These are phyloP conservation scores for Carallia brachiata DNA, from an alignment of 345 rosid genomes.

Conservation along the genomic window DNA sequence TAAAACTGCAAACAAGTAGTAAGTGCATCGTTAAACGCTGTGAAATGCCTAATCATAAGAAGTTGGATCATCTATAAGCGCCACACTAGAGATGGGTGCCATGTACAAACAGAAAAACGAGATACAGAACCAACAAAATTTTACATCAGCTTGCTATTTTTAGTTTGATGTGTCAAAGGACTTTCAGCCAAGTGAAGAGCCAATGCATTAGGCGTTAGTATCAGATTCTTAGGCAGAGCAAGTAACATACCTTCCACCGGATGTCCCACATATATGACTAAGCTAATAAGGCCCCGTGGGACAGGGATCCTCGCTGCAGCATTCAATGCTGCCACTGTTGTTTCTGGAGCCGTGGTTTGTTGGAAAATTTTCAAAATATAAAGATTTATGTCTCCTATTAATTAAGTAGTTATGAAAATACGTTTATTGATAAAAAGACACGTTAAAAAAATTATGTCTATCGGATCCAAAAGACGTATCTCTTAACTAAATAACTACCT, in stretches of 20 bases:
- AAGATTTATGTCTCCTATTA: too few relatives aligned
- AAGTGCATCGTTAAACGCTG: neutral
- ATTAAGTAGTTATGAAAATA: too few relatives aligned
- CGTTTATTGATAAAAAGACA: too few relatives aligned
- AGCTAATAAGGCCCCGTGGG: slow-evolving; percentile 76
- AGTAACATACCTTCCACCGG: slow-evolving; percentile 70
- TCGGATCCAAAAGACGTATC: too few relatives aligned
- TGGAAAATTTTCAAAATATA: too few relatives aligned
- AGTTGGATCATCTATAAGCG: neutral
- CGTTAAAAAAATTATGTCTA: too few relatives aligned
- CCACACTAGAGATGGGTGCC: too few relatives aligned
- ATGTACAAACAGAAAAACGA: neutral
- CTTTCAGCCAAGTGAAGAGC: neutral
- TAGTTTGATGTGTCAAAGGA: neutral
- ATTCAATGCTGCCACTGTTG: slow-evolving; percentile 63
- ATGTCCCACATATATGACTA: slow-evolving; percentile 81
- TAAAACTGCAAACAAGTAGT: neutral
- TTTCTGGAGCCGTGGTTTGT: slow-evolving; percentile 40
- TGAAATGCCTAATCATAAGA: neutral
- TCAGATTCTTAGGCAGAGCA: neutral
- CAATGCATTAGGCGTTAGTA: neutral
- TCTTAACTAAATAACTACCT: too few relatives aligned
- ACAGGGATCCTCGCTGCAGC: slow-evolving; percentile 59
- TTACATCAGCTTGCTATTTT: neutral
- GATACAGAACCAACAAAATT: neutral